Evolutionary conservation across 305 asterid species (phyloP), one percentile per base, ranked within the genome.

Genomic region (Fraxinus sp.): DNA sequence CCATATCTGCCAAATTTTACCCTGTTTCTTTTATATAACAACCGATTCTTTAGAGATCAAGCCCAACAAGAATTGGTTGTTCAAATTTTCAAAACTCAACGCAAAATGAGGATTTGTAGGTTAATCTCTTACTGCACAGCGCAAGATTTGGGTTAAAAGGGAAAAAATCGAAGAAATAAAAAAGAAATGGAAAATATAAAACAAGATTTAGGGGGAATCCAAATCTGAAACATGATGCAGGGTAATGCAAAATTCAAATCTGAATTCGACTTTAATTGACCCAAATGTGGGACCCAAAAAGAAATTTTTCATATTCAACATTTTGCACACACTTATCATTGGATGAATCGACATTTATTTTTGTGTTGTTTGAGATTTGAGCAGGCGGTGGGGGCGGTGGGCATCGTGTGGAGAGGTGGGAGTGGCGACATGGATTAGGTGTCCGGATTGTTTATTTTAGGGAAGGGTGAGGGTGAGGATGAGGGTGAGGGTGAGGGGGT

Each of bases 1-100:
- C 41, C 91, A 88, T 88, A 86, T 88, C 90, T 86, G 83, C 71
- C 30, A 59, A 77, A 20, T 26, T 30, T 24, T 30, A 33, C 70
- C 24, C 8, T 77, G 79, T 80, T 74, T 37, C 74, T 26, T 22
- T 22, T 10, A 66, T 66, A 66, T 66, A 26, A 24, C 76, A 73
- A 80, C 18, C 7, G 84, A 74, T 41, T 83, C 80, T 24, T 80
- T 41, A 8, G 14, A 66, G 11, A 5, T 0, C 28, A 36, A 41
- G 4, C 28, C 20, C 55, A 46, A 71, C 36, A 66, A 66, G 36
- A 83, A 57, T 11, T 33, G 33, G 85, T 73, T 80, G 41, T 66
- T 22, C 36, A 66, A 66, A 66, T 66, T 22, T 24, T 8, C 0
- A 10, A 20, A 66, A 66, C 5, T 11, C 36, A 66, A 26, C 5